These are phyloP conservation scores for Pichia terricola DNA, from an alignment of 1,139 yeast genomes.

Conservation along the genomic window DNA sequence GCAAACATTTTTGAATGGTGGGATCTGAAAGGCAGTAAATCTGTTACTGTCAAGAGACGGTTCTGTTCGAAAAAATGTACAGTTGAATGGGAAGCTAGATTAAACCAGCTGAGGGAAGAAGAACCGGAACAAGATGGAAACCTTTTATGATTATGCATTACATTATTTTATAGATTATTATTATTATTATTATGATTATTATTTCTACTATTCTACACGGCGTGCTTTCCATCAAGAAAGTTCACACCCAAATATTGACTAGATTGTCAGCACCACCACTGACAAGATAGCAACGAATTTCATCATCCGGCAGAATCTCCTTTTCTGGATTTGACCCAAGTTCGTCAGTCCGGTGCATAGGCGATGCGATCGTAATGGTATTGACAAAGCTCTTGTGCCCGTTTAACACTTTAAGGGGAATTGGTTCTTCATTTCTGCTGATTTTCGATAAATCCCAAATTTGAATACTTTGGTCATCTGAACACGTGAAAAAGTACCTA, in stretches of 20 bases:
- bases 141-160: no score
- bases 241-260: conserved; percentile 42
- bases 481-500: conserved; percentile 55
- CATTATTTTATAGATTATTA: no score
- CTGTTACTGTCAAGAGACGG: conserved; percentile 35
- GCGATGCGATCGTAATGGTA: conserved; percentile 52
- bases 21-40: conserved; percentile 36
- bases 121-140: no score
- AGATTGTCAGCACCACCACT: conserved; percentile 54
- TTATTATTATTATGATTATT: no score
- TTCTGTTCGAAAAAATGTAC: conserved; percentile 40
- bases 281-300: conserved; percentile 47
- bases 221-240: no score
- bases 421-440: conserved; percentile 25
- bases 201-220: no score
- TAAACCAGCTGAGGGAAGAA: conserved; percentile 6
- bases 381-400: conserved; percentile 74
- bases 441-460: conserved; percentile 61
- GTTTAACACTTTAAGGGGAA: conserved; percentile 42
- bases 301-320: conserved; percentile 20
- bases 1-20: conserved; percentile 57
- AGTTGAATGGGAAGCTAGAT: conserved; percentile 21
- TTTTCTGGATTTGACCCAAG: conserved; percentile 12
- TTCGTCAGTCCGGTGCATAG: conserved; percentile 7
- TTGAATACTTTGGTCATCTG: conserved; percentile 71